A percentile compares a stretch with the other conserved stretches of the same genome.
These are phyloP conservation scores for Populus simonii DNA, from an alignment of 345 rosid species.

Conservation along the genomic window DNA sequence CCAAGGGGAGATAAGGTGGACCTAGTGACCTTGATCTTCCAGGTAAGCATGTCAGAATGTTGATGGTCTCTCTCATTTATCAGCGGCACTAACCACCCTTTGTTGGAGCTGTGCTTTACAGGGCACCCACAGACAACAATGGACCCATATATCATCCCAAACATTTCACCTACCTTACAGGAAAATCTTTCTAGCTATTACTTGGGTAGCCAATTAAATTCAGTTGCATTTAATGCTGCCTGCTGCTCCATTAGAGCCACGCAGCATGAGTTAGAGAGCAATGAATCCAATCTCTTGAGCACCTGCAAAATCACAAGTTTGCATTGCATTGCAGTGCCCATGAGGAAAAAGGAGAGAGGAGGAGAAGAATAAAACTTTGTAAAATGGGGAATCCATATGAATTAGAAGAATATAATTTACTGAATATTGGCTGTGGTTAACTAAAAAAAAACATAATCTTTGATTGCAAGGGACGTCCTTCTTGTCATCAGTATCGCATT, in stretches of 20 bases:
- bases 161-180: neutral
- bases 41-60: too few relatives aligned
- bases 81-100: neutral
- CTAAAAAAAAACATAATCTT: neutral
- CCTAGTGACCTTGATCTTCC: too few relatives aligned
- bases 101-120: neutral
- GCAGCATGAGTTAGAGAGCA: too few relatives aligned
- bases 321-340: neutral
- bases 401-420: neutral
- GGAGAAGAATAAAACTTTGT: neutral
- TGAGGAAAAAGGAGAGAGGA: too few relatives aligned
- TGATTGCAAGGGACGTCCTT: neutral
- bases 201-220: too few relatives aligned
- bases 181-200: neutral
- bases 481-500: slow-evolving; percentile 1
- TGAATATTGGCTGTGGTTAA: neutral
- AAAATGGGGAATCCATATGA: neutral
- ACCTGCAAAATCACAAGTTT: neutral
- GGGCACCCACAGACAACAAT: neutral
- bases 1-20: too few relatives aligned
- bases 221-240: too few relatives aligned
- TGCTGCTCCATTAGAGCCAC: too few relatives aligned
- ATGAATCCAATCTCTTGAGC: neutral
- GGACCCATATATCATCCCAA: neutral
- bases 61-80: too few relatives aligned